Base-by-base conservation (phyloP, 2,329 filamentous ascomycete genomes). In the Catunica adiposa region DNA sequence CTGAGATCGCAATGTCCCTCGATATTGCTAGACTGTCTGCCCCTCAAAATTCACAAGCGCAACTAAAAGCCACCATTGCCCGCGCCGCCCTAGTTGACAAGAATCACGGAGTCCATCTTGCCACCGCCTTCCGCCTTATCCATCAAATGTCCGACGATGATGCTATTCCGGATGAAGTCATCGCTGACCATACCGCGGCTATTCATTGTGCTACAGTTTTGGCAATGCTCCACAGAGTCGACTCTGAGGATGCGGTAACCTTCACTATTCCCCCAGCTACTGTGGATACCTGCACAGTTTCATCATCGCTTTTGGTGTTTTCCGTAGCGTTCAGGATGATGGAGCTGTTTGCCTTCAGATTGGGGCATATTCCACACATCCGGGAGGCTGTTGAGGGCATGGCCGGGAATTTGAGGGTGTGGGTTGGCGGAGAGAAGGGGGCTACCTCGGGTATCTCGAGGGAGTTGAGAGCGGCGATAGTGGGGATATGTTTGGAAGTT, bases 1-100 rank as follows among this genome's bases (percentile, higher is more conserved):
- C 67, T 31, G 66, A 66, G 38, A 69, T 72, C 37, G 61, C 42
- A 1, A 70, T 67, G 58, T 73, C 80, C 56, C 73, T 95, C 31
- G 74, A 79, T 0, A 73, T 86, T 34, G 87, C 89, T 1, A 73
- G 87, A 59, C 76, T 78, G 57, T 77, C 81, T 6, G 86, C 89
- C 0, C 90, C 90, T 0, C 80, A 84, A 38, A 85, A 84, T 11
- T 94, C 88, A 1, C 79, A 80, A 22, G 83, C 86, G 15, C 78
- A 80, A 59, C 69, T 76, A 15, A 78, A 79, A 34, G 78, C 77
- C 22, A 69, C 81, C 1, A 72, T 82, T 31, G 75, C 79, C 2
- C 76, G 76, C 22, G 78, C 80, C 3, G 70, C 82, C 17, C 66
- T 83, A 15, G 66, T 74, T 25, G 69, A 76, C 25, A 71, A 77